These are phyloP conservation scores for Saxophila tyrrhenica DNA, from an alignment of 495 filamentous ascomycete species.

Conservation along the genomic window DNA sequence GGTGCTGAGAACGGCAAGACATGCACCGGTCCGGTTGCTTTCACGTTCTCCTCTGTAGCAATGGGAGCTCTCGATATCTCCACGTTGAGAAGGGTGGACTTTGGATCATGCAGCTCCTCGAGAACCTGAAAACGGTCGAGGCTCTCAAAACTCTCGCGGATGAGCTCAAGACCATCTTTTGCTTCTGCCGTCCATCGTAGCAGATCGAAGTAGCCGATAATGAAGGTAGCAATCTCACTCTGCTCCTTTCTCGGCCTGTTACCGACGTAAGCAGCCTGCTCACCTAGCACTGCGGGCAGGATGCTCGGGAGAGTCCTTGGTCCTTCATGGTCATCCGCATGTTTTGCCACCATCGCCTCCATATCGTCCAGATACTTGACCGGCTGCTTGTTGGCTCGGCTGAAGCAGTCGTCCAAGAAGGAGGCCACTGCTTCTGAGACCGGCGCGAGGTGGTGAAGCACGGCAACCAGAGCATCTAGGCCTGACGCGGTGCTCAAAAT, in stretches of 20 bases:
- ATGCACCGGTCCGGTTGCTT: neutral
- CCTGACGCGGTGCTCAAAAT: slow-evolving; percentile 30
- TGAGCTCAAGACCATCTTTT: neutral
- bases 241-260: neutral
- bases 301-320: neutral
- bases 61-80: too few relatives aligned
- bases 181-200: neutral
- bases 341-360: slow-evolving; percentile 13
- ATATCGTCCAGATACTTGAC: slow-evolving; percentile 54
- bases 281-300: neutral
- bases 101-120: too few relatives aligned
- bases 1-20: slow-evolving; percentile 17
- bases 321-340: neutral
- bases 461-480: slow-evolving; percentile 42
- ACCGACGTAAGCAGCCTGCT: neutral
- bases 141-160: neutral
- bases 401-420: slow-evolving; percentile 62
- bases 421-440: neutral
- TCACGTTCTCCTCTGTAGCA: neutral
- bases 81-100: too few relatives aligned
- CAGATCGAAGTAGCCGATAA: neutral
- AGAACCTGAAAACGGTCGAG: neutral
- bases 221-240: neutral
- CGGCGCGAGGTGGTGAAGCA: slow-evolving; percentile 29
- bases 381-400: slow-evolving; percentile 54